Evolutionary conservation across 257 asterid genomes (phyloP).

Genomic region (Ilex aquifolium): DNA sequence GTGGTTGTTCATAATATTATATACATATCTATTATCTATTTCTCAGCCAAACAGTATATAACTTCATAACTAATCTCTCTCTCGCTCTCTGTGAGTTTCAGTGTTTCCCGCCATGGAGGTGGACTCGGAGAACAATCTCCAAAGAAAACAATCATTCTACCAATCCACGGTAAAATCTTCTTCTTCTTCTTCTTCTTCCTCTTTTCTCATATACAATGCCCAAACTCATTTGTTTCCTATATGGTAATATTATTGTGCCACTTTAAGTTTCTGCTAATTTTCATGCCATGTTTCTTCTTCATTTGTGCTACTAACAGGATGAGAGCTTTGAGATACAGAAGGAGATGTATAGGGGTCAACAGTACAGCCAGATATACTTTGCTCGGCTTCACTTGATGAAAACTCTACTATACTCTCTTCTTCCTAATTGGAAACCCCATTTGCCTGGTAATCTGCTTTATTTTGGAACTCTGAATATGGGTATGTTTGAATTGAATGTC

Average conservation of each 20-base stretch:
- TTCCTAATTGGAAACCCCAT: constrained; percentile 85
- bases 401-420: constrained; percentile 79
- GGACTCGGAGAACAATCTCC: constrained; percentile 41
- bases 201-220: not conserved
- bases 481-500: not conserved
- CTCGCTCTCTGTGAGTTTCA: not conserved
- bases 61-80: too few species aligned
- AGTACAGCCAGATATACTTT: constrained; percentile 89
- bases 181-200: not conserved
- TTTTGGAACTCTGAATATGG: not conserved
- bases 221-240: too few species aligned
- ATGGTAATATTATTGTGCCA: too few species aligned
- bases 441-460: constrained; percentile 43
- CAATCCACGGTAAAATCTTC: constrained; percentile 45
- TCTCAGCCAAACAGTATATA: too few species aligned
- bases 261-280: too few species aligned
- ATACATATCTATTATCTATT: too few species aligned
- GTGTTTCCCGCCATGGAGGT: constrained; percentile 43
- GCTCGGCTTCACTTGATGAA: constrained; percentile 91
- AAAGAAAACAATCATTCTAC: constrained; percentile 61
- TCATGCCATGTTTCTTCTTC: too few species aligned
- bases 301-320: constrained; percentile 37
- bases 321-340: constrained; percentile 60
- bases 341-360: constrained; percentile 90
- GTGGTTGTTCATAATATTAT: not conserved